Conservation (phyloP, 805 yeast genomes). For the Lipomyces yamanashiensis region DNA sequence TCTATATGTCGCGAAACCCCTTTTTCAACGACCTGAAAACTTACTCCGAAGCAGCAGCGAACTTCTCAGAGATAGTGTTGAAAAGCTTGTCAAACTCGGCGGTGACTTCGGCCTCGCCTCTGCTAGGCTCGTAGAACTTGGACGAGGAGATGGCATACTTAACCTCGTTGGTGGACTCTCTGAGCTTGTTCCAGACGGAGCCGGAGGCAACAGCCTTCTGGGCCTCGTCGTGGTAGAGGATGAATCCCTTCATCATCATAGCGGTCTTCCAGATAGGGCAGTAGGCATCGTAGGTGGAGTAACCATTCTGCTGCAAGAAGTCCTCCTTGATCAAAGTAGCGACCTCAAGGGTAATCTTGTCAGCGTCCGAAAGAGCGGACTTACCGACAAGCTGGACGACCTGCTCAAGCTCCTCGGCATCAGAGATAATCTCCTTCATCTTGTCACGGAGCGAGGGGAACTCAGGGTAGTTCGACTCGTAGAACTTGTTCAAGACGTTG, state of each 20-base stretch:
- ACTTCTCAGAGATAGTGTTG: constrained; percentile 79
- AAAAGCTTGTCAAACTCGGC: constrained; percentile 78
- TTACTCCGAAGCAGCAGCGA: constrained; percentile 93
- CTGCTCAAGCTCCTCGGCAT: constrained; percentile 98
- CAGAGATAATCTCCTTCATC: constrained; percentile 91
- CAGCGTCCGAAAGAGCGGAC: constrained; percentile 94
- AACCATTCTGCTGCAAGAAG: constrained; percentile 98
- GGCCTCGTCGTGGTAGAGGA: constrained; percentile 92
- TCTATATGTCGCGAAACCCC: neutral
- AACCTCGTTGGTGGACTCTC: constrained; percentile 87
- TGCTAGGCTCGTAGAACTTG: constrained; percentile 93
- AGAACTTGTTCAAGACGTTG: constrained; percentile 79
- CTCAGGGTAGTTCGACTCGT: constrained; percentile 85
- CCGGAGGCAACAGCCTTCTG: constrained; percentile 95
- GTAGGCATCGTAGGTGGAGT: constrained; percentile 96
- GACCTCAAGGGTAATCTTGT: constrained; percentile 94
- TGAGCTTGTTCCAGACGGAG: constrained; percentile 89
- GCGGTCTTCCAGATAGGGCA: constrained; percentile 99
- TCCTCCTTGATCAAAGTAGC: constrained; percentile 92
- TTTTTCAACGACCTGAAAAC: neutral
- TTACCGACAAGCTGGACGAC: constrained; percentile 99
- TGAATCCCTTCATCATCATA: constrained; percentile 96
- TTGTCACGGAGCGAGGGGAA: constrained; percentile 88
- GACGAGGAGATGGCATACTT: constrained; percentile 93
- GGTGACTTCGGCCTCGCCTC: constrained; percentile 79